Base-by-base conservation (phyloP, 2,329 filamentous ascomycete species). In the Pseudocercospora crystallina region DNA sequence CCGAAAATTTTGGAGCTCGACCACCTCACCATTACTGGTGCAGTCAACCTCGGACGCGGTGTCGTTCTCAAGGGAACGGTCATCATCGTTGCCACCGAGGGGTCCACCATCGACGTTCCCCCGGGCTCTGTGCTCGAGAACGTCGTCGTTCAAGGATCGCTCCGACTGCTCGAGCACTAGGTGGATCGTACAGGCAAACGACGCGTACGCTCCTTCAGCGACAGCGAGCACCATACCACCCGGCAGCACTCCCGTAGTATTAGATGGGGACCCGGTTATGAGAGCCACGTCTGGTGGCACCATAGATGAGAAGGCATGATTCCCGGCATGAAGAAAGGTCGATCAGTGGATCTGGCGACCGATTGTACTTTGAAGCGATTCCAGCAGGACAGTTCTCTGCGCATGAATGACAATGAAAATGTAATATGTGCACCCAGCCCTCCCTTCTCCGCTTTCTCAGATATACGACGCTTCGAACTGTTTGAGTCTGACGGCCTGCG, bases 21-120 rank as follows among this genome's bases (percentile, higher is more conserved):
- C 69, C 94, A 99, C 71, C 83, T 99, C 53, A 99, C 94, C 69
- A 96, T 99, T 66, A 99, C 94, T 32, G 94, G 94, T 69, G 90
- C 90, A 38, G 94, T 99, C 73, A 97, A 96, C 79, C 83, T 99
- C 49, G 92, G 92, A 61, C 89, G 94, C 47, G 92, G 92, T 49
- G 94, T 99, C 50, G 95, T 90, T 34, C 81, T 96, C 63, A 99
- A 99, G 84, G 94, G 90, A 58, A 99, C 94, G 29, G 94, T 99
- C 73, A 99, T 99, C 70, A 99, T 99, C 63, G 94, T 99, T 46
- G 94, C 94, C 26, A 96, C 90, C 40, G 94, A 99, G 77, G 92
- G 92, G 63, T 91, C 88, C 79, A 99, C 94, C 59, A 99, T 99
- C 66, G 94, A 99, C 71, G 87, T 99, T 65, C 94, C 94, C 46